phyloP scores from a whole-genome alignment of 2,329 filamentous ascomycete genomes.

The Trichoderma breve region DNA sequence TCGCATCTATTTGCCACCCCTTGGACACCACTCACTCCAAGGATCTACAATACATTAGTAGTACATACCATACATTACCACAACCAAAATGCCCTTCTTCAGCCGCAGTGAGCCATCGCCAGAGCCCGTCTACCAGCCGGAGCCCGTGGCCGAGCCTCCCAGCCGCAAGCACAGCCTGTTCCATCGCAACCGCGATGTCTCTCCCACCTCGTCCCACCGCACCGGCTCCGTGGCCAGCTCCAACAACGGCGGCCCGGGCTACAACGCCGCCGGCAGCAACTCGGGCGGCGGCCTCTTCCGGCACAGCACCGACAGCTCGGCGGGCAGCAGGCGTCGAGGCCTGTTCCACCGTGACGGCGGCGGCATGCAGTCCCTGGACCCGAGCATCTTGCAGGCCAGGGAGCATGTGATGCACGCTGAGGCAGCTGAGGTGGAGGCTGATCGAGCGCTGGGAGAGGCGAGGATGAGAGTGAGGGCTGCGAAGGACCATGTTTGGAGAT shows the following conservation, averaged over 20 bases:
- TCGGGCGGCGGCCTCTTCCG: slow-evolving; percentile 21
- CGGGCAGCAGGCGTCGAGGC: slow-evolving; percentile 20
- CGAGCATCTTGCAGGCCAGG: slow-evolving; percentile 58
- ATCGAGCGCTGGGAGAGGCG: slow-evolving; percentile 59
- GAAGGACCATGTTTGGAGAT: slow-evolving; percentile 58
- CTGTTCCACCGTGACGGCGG: slow-evolving; percentile 44
- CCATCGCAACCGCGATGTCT: slow-evolving; percentile 31
- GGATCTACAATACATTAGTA: background rate
- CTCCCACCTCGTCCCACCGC: slow-evolving; percentile 23
- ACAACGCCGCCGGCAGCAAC: slow-evolving; percentile 4
- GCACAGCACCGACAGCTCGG: slow-evolving; percentile 19
- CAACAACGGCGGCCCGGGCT: background rate
- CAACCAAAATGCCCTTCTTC: slow-evolving; percentile 33
- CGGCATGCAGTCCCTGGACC: slow-evolving; percentile 50
- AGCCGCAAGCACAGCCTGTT: slow-evolving; percentile 29
- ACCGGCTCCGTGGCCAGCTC: slow-evolving; percentile 12
- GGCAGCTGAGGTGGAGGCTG: slow-evolving; percentile 62
- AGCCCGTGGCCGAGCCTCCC: slow-evolving; percentile 25
- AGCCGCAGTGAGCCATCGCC: slow-evolving; percentile 31
- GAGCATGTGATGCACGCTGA: slow-evolving; percentile 63
- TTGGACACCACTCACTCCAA: background rate
- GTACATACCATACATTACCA: background rate
- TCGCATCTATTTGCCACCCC: background rate
- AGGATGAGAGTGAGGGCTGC: slow-evolving; percentile 60
- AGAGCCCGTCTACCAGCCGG: slow-evolving; percentile 34